phyloP scores from a whole-genome alignment of 192 early-diverging fungal genomes.

The Rhizophagus prolifer region DNA sequence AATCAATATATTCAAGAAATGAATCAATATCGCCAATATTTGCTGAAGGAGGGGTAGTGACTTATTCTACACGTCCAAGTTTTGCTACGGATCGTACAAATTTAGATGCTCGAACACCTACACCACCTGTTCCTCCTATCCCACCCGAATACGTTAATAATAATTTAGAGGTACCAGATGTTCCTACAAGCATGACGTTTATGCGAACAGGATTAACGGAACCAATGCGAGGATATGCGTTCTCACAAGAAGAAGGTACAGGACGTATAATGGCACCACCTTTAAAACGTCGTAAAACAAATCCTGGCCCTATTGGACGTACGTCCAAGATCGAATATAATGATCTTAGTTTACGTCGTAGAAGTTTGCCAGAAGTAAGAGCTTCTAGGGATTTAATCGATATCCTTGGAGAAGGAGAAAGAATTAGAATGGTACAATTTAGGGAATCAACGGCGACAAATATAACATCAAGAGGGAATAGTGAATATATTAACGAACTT shows the following conservation, averaged over 20 bases:
- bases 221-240: slow-evolving; percentile 31
- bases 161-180: not conserved
- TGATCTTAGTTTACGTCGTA: not conserved
- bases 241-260: slow-evolving; percentile 28
- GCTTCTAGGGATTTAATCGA: not conserved
- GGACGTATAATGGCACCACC: slow-evolving; percentile 34
- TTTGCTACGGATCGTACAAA: slow-evolving; percentile 22
- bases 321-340: not conserved
- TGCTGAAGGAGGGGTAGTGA: not conserved
- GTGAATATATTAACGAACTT: not conserved
- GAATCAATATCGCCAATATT: not conserved
- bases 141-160: too few species aligned
- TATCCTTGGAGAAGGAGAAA: not conserved
- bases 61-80: not conserved
- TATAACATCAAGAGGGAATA: not conserved
- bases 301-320: slow-evolving; percentile 22
- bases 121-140: too few species aligned
- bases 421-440: slow-evolving; percentile 9
- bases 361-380: slow-evolving; percentile 8
- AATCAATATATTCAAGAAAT: not conserved
- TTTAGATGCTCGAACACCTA: not conserved
- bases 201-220: slow-evolving; percentile 22
- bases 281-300: slow-evolving; percentile 28
- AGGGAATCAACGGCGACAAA: not conserved
- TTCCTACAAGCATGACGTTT: slow-evolving; percentile 17